Base-by-base conservation (phyloP, 306 rosid species). In the Cercis canadensis region DNA sequence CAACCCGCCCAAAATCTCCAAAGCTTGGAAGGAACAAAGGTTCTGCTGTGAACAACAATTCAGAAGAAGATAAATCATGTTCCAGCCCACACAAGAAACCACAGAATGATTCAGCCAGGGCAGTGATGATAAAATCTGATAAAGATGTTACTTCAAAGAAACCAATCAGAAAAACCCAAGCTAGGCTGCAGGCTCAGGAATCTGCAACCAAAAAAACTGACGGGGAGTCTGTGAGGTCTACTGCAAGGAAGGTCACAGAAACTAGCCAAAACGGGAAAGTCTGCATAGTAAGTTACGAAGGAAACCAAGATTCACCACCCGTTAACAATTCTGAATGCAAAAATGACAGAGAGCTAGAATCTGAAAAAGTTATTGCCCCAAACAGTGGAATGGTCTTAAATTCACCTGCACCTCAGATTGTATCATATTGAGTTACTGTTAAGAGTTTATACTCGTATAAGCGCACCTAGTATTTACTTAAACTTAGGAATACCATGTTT, bases 1-100 rank as follows among this genome's bases (percentile, higher is more conserved):
- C 87, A 24, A 91, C 97, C 11, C 91, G 97, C 8, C 74, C 99
- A 33, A 91, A 17, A 82, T 94, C 99, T 34, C 99, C 99, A 6
- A 94, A 89, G 87, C 92, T 94, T 7, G 97, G 99, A 78, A 83
- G 99, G 77, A 19, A 74, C 76, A 91, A 90, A 75, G 80, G 64
- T 78, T 69, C 72, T 77, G 47, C 80, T 62, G 79, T 60, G 31
- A 81, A 50, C 84, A 81, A 51, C 78, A 69, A 65, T 50, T 77
- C 82, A 52, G 97, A 89, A 60, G 87, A 17, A 13, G 85, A 78
- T 2, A 84, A 73, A 37, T 67, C 86, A 1, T 78, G 75, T 53
- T 84, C 76, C 19, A 79, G 85, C 58, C 89, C 90, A 24, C 83
- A 9, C 53, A 85, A 47, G 50, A 87, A 72, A 55, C 79, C 45